Evolutionary conservation across 176 grass and related monocot genomes (phyloP).

Genomic region (Phoenix roebelenii): DNA sequence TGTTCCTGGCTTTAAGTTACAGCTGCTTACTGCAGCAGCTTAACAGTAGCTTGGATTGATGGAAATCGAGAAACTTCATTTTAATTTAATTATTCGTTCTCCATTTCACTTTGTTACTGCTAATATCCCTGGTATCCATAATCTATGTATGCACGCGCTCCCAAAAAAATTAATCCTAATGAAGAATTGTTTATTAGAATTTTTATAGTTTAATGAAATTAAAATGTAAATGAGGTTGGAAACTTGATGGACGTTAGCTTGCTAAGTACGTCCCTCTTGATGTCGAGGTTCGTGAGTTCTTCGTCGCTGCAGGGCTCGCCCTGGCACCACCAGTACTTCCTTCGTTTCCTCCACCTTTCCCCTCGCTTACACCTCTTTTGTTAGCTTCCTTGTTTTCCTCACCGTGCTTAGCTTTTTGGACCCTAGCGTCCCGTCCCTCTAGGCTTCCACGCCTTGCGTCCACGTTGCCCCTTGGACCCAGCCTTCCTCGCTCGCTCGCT

Average conservation of each 20-base stretch:
- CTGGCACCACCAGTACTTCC: not conserved
- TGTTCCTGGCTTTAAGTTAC: not conserved
- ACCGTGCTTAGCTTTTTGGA: no score
- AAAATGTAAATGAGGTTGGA: no score
- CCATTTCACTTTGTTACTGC: not conserved
- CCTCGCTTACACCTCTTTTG: not conserved
- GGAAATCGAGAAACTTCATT: constrained; percentile 5
- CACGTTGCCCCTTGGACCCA: not conserved
- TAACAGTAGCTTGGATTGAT: not conserved
- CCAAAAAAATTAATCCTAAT: not conserved
- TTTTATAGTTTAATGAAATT: no score
- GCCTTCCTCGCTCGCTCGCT: not conserved
- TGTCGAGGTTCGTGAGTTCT: not conserved
- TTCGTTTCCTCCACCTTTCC: not conserved
- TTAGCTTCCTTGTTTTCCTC: not conserved
- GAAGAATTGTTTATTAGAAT: not conserved
- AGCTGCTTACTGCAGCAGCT: constrained; percentile 4
- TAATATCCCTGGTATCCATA: not conserved
- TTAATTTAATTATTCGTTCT: not conserved
- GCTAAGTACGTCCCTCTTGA: not conserved
- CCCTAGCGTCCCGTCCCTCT: no score
- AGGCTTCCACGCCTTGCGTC: not conserved
- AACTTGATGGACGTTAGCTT: not conserved
- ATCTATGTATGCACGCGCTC: not conserved
- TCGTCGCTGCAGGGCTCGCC: not conserved